Conservation (phyloP, 2,329 filamentous ascomycete genomes). For the Lasiodiplodia gonubiensis region DNA sequence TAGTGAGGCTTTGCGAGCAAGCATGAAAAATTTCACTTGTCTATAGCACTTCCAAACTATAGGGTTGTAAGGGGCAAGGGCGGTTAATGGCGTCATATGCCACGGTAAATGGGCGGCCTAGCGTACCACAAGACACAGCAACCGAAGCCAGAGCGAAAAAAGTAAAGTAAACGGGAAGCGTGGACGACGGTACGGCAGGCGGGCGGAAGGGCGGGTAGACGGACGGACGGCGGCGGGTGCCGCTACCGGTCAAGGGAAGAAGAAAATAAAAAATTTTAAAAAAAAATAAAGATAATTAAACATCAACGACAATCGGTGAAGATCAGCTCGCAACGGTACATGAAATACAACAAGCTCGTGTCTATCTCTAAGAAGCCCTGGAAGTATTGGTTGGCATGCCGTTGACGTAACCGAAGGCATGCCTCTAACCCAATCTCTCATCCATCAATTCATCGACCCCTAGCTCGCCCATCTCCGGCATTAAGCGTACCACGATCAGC, state of each 20-base stretch:
- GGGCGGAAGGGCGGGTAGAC: not conserved
- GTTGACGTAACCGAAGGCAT: not conserved
- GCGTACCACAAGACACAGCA: not conserved
- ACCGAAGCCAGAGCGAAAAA: not conserved
- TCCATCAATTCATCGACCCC: conserved; percentile 74
- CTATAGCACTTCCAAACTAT: not conserved
- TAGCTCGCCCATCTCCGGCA: conserved; percentile 81
- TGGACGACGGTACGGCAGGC: not conserved
- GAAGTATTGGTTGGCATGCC: not conserved
- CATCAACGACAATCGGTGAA: not conserved
- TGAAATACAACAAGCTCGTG: not conserved
- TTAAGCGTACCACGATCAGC: conserved; percentile 76
- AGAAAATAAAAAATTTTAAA: not conserved
- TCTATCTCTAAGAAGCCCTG: not conserved
- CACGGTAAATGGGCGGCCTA: not conserved
- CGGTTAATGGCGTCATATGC: not conserved
- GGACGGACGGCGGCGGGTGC: not conserved
- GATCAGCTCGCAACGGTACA: not conserved
- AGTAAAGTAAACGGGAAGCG: not conserved
- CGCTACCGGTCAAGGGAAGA: not conserved
- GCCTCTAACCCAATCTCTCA: conserved; percentile 63
- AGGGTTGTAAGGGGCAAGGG: not conserved
- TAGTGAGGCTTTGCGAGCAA: not conserved
- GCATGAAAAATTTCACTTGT: not conserved
- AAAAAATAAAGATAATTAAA: not conserved